Evolutionary conservation across 1,284 basidiomycete species (phyloP), one percentile per base, ranked within the genome.

Genomic region (Flammula alnicola): DNA sequence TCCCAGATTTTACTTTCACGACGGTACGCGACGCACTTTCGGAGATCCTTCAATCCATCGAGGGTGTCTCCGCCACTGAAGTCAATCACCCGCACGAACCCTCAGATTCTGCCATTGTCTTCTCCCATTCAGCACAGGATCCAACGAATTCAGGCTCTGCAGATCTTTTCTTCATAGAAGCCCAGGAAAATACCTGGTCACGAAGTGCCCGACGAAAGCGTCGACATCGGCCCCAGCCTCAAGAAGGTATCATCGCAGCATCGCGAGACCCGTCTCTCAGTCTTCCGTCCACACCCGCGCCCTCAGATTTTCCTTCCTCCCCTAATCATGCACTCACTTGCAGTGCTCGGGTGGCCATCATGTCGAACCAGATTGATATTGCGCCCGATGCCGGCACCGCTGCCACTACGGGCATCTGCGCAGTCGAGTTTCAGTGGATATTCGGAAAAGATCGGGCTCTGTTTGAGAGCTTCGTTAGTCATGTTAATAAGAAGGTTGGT

Each of bases 181-280:
- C 83, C 0, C 55, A 50, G 0, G 58, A 64, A 9, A 80, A 91
- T 58, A 86, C 86, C 0, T 94, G 91, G 91, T 88, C 90, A 0
- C 78, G 91, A 17, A 76, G 79, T 4, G 90, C 86, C 0, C 72
- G 86, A 12, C 69, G 81, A 55, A 77, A 35, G 44, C 48, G 19
- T 26, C 39, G 45, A 26, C 49, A 39, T 36, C 33, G 41, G 14
- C 23, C 41, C 35, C 22, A 22, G 23, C 20, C 27, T 37, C 20
- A 44, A 25, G 40, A 44, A 26, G 12, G 42, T 49, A n/a, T n/a
- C n/a, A n/a, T n/a, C n/a, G 55, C 30, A 8, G 3, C 35, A 14
- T 17, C 35, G 11, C 23, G 31, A 14, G 16, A 23, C n/a, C n/a
- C n/a, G n/a, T n/a, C n/a, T n/a, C n/a, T n/a, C n/a, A n/a, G n/a